Evolutionary conservation across 1,284 basidiomycete species (phyloP).

Genomic region (Mycosarcoma maydis): DNA sequence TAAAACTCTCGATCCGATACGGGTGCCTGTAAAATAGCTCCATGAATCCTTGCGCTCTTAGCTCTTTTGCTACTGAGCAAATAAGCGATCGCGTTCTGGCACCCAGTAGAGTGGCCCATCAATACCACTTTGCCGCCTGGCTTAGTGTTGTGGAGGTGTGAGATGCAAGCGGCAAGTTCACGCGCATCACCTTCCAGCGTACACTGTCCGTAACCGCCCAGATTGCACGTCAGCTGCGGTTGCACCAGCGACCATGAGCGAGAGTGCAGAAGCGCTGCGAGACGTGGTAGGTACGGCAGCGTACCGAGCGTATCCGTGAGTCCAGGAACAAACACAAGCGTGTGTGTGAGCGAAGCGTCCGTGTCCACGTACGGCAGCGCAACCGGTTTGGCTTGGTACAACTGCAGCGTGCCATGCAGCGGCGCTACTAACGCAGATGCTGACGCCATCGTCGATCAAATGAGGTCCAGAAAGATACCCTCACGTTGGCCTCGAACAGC

Average conservation of each 20-base stretch:
- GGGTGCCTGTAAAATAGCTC: conserved; percentile 62
- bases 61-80: conserved; percentile 24
- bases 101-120: conserved; percentile 65
- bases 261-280: conserved; percentile 26
- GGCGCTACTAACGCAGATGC: too few species aligned
- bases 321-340: conserved; percentile 55
- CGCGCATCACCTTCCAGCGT: conserved; percentile 62
- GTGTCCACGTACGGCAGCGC: conserved; percentile 55
- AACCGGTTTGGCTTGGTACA: conserved; percentile 48
- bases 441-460: too few species aligned
- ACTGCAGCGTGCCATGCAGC: conserved; percentile 30
- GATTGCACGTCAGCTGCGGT: conserved; percentile 51
- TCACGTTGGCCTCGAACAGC: too few species aligned
- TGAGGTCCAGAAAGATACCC: too few species aligned
- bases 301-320: conserved; percentile 59
- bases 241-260: conserved; percentile 53
- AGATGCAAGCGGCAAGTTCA: conserved; percentile 48
- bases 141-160: conserved; percentile 27
- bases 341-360: conserved; percentile 36
- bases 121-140: conserved; percentile 56
- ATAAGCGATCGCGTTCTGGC: conserved; percentile 59
- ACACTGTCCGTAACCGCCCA: conserved; percentile 57
- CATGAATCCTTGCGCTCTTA: conserved; percentile 29
- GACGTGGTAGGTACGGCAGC: conserved; percentile 49
- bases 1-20: conserved; percentile 61